Evolutionary conservation across 768 basidiomycete genomes (phyloP).

Genomic region (Leccinum variicolor): DNA sequence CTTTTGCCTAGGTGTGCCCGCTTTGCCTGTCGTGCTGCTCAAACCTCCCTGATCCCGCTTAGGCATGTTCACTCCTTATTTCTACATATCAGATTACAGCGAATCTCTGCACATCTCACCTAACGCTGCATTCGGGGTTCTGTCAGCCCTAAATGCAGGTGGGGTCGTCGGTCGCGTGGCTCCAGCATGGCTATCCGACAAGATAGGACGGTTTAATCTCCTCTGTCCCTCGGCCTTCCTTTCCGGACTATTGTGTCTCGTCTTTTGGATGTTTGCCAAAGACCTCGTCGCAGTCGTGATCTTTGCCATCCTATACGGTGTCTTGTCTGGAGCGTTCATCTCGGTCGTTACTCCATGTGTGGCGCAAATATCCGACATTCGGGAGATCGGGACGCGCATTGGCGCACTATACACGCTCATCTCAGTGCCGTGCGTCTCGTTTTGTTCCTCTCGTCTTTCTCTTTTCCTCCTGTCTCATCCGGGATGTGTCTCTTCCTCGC

Average conservation of each 20-base stretch:
- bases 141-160: constrained; percentile 69
- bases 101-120: constrained; percentile 37
- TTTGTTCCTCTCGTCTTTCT: not conserved
- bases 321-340: constrained; percentile 67
- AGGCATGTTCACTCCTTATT: constrained; percentile 73
- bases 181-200: constrained; percentile 63
- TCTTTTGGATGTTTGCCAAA: constrained; percentile 52
- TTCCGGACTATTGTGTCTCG: constrained; percentile 56
- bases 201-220: constrained; percentile 63
- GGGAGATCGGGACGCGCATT: constrained; percentile 59
- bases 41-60: constrained; percentile 4
- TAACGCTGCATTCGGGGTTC: constrained; percentile 47
- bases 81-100: constrained; percentile 65
- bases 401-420: constrained; percentile 64
- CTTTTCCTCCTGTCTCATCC: not conserved
- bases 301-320: constrained; percentile 58
- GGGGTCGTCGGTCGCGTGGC: constrained; percentile 61
- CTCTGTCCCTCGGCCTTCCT: constrained; percentile 61
- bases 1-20: constrained; percentile 54
- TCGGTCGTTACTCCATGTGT: constrained; percentile 67
- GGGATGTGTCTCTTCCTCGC: not conserved
- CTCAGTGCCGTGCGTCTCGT: constrained; percentile 63
- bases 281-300: constrained; percentile 40
- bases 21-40: not conserved
- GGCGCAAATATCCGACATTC: constrained; percentile 58